Evolutionary conservation across 176 grass and related monocot genomes (phyloP).

Genomic region (Oryza officinalis): DNA sequence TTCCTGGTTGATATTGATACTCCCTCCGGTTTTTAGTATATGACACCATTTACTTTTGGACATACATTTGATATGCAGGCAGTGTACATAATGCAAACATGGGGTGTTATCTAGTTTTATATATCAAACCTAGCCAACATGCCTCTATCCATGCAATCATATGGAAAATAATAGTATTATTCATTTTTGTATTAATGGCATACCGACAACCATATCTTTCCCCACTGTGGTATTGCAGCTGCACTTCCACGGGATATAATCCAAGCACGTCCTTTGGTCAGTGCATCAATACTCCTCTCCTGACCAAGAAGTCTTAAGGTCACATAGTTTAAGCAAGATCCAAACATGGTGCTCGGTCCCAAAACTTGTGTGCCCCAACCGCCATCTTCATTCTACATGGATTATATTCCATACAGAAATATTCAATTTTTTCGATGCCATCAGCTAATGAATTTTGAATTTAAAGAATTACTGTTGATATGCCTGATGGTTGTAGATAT

Average conservation of each 20-base stretch:
- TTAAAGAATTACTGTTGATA: neutral
- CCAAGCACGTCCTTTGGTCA: slow-evolving; percentile 28
- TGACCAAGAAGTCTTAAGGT: slow-evolving; percentile 41
- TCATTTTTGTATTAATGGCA: neutral
- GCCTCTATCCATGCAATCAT: no score
- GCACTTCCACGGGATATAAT: slow-evolving; percentile 35
- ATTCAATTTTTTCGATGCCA: neutral
- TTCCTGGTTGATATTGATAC: no score
- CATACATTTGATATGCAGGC: no score
- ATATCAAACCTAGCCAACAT: no score
- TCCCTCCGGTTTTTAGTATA: no score
- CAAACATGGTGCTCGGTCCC: slow-evolving; percentile 38
- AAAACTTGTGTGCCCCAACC: slow-evolving; percentile 39
- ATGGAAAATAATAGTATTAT: neutral
- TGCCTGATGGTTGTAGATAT: slow-evolving; percentile 57
- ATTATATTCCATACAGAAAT: neutral
- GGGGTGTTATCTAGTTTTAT: no score
- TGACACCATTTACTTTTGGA: no score
- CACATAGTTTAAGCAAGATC: slow-evolving; percentile 41
- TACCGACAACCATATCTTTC: slow-evolving; percentile 58
- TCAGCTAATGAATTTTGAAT: neutral
- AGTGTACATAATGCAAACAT: no score
- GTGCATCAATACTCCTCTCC: neutral
- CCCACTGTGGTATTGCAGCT: slow-evolving; percentile 41
- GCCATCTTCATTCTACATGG: slow-evolving; percentile 42